A percentile compares a stretch with the other conserved stretches of the same genome.
These are phyloP conservation scores for Theobroma cacao DNA, from an alignment of 345 rosid species.

Conservation along the genomic window DNA sequence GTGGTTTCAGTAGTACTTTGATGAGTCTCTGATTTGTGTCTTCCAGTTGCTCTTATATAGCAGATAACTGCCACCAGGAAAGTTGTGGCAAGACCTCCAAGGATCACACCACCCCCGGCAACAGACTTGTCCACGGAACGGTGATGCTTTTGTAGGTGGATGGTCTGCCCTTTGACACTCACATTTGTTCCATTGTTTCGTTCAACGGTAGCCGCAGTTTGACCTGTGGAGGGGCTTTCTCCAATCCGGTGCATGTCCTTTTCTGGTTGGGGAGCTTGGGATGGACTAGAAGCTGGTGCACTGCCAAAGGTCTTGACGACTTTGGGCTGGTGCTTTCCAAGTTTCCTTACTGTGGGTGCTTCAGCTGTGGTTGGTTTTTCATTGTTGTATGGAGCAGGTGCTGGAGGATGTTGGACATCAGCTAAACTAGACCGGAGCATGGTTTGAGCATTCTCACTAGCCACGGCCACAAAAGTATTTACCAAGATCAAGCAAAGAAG, in stretches of 20 bases:
- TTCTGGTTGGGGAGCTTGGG: neutral
- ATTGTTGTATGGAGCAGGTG: constrained; percentile 16
- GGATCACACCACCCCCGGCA: constrained; percentile 81
- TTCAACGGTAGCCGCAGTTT: constrained; percentile 13
- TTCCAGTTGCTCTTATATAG: constrained; percentile 67
- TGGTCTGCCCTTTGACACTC: constrained; percentile 18
- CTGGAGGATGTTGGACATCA: constrained; percentile 10
- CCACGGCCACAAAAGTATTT: constrained; percentile 20
- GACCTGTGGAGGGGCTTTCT: neutral
- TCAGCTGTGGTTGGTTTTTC: constrained; percentile 24
- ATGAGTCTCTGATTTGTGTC: constrained; percentile 29
- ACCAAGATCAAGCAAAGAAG: constrained; percentile 32
- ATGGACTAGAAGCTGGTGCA: constrained; percentile 24
- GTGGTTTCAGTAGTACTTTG: constrained; percentile 1
- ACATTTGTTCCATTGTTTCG: neutral
- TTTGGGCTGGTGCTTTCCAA: constrained; percentile 34
- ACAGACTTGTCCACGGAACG: constrained; percentile 58
- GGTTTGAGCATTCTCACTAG: constrained; percentile 9
- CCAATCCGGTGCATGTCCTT: neutral
- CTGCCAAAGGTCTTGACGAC: neutral
- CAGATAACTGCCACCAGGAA: constrained; percentile 70
- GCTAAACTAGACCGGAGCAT: neutral
- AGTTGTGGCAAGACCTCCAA: constrained; percentile 67
- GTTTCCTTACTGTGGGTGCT: constrained; percentile 30
- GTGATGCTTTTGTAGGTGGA: constrained; percentile 31